Conservation (phyloP, 2,329 filamentous ascomycete genomes). For the Ophiobolus disseminans region DNA sequence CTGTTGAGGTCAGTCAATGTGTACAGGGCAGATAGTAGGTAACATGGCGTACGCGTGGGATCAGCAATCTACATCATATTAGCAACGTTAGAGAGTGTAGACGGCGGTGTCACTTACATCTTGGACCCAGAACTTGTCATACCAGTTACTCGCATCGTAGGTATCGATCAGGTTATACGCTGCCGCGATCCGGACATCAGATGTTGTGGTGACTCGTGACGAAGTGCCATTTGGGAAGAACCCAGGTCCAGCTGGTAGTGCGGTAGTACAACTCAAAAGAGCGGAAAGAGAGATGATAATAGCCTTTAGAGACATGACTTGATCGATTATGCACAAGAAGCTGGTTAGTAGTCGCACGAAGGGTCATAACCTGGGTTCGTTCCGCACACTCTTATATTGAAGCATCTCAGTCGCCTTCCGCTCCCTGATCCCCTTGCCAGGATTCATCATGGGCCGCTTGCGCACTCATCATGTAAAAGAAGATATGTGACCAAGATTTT, state of each 20-base stretch:
- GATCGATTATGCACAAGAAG: too few species aligned
- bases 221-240: constrained; percentile 31
- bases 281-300: constrained; percentile 24
- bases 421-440: constrained; percentile 4
- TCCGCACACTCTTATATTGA: constrained; percentile 19
- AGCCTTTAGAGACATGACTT: constrained; percentile 25
- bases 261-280: constrained; percentile 27
- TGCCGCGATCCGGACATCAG: constrained; percentile 14
- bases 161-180: constrained; percentile 43
- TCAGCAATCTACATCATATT: constrained; percentile 39
- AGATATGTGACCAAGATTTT: constrained; percentile 20
- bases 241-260: constrained; percentile 31
- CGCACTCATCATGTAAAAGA: constrained; percentile 5
- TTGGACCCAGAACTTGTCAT: constrained; percentile 47
- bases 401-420: constrained; percentile 4
- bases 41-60: constrained; percentile 39
- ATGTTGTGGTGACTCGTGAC: constrained; percentile 14
- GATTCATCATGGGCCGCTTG: constrained; percentile 11
- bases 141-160: constrained; percentile 49
- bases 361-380: neutral
- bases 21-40: neutral
- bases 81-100: neutral
- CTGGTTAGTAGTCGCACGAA: constrained; percentile 8
- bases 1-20: constrained; percentile 15
- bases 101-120: constrained; percentile 17